Evolutionary conservation across 805 yeast genomes (phyloP).

Genomic region (Hanseniaspora nectarophila): DNA sequence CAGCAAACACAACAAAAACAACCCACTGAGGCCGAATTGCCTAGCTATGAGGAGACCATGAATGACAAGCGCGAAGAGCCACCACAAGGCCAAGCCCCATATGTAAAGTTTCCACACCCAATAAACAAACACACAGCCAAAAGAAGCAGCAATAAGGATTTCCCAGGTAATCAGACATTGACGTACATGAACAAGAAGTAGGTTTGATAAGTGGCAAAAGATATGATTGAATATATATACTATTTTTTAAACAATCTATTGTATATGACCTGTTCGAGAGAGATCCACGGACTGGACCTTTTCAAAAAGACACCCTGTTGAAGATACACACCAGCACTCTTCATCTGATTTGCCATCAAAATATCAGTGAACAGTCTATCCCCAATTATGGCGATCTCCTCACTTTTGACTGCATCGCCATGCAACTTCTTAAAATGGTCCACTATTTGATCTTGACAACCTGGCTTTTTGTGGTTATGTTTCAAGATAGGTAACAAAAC

Average conservation of each 20-base stretch:
- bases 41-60: constrained; percentile 6
- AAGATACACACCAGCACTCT: constrained; percentile 74
- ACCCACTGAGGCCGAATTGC: not conserved
- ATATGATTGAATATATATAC: not conserved
- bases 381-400: constrained; percentile 73
- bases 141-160: not conserved
- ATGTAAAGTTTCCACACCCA: constrained; percentile 11
- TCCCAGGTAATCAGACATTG: constrained; percentile 10
- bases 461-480: constrained; percentile 59
- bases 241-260: not conserved
- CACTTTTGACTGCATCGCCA: constrained; percentile 26
- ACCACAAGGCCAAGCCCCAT: not conserved
- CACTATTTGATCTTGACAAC: constrained; percentile 59
- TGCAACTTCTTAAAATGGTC: constrained; percentile 40
- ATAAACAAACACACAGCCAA: not conserved
- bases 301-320: constrained; percentile 50
- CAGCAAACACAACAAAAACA: not conserved
- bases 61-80: not conserved
- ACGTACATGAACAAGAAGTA: constrained; percentile 7
- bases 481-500: not conserved
- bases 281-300: constrained; percentile 27
- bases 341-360: constrained; percentile 89
- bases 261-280: constrained; percentile 2
- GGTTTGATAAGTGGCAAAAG: not conserved
- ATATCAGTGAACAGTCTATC: constrained; percentile 87